phyloP scores from a whole-genome alignment of 108 stramenopile genomes.

The Cylindrotheca closterium region DNA sequence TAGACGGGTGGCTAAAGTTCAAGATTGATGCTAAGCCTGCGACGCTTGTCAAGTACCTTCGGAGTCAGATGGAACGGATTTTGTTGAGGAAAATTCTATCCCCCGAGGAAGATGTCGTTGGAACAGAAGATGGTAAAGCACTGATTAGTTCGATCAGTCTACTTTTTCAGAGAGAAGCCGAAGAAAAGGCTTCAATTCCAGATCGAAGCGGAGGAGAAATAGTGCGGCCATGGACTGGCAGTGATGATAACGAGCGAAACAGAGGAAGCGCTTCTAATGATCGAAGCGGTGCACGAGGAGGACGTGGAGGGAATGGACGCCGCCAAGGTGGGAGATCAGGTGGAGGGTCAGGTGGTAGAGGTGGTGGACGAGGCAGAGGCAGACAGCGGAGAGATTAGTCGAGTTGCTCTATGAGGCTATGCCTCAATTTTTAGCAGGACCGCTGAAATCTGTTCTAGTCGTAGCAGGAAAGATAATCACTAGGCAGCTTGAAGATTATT shows the following conservation, averaged over 20 bases:
- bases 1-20: slow-evolving; percentile 76
- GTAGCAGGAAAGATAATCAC: no score
- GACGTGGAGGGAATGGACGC: slow-evolving; percentile 27
- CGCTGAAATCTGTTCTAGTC: no score
- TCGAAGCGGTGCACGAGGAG: slow-evolving; percentile 1
- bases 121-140: slow-evolving; percentile 45
- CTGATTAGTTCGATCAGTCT: slow-evolving; percentile 51
- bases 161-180: slow-evolving; percentile 29
- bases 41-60: slow-evolving; percentile 68
- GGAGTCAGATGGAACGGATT: slow-evolving; percentile 55
- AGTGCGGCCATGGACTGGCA: slow-evolving; percentile 40
- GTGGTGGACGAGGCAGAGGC: slow-evolving; percentile 9
- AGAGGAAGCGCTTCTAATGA: neutral
- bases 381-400: neutral
- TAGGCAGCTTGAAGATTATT: neutral
- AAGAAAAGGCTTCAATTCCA: slow-evolving; percentile 8
- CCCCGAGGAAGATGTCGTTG: slow-evolving; percentile 52
- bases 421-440: no score
- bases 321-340: slow-evolving; percentile 5
- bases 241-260: neutral
- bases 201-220: slow-evolving; percentile 36
- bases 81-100: slow-evolving; percentile 64
- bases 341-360: slow-evolving; percentile 11
- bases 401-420: no score
- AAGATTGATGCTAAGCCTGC: slow-evolving; percentile 57